Base-by-base conservation (phyloP, 106 monocot species). In the Posidonia australis region DNA sequence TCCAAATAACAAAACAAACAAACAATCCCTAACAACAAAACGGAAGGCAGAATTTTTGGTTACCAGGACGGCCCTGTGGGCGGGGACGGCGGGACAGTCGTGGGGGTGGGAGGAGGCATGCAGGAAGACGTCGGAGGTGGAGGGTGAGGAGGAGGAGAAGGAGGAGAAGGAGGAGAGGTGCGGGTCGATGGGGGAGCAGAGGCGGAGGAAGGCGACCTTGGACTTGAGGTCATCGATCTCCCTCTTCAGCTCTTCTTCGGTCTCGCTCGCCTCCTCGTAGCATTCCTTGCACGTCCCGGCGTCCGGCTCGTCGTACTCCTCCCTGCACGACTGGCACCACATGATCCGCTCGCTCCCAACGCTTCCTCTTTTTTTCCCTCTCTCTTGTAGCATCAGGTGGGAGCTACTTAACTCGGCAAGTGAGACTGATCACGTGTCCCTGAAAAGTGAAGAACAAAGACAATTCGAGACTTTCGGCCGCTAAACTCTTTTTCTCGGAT, bases 211-310 rank as follows among this genome's bases (percentile, higher is more conserved):
- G 47, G 79, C 64, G 74, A 89, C 64, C 66, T 89, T 89, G 67
- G 86, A 70, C 45, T 89, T 89, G 74, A 94, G 94, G 23, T 94
- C 89, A 0, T 94, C 89, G 81, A 94, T 94, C 82, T 94, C 94
- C 13, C 89, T 76, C 78, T 94, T 88, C 58, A 89, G 84, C 76
- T 94, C 94, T 76, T 89, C 94, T 77, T 94, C 80, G 49, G 94
- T 94, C 86, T 94, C 89, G 85, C 88, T 86, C 44, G 89, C 86
- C 73, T 89, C 88, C 68, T 89, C 94, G 78, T 96, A 96, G 86
- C 94, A 96, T 64, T 90, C 94, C 72, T 87, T 96, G 72, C 94
- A 96, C 25, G 94, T 96, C 19, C 94, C 94, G 2, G 89, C 89
- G 51, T 90, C 80, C 63, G 23, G 46, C 70, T 76, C 76, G 19